Conservation (phyloP, 1,284 basidiomycete species). For the Schizophyllum commune region DNA sequence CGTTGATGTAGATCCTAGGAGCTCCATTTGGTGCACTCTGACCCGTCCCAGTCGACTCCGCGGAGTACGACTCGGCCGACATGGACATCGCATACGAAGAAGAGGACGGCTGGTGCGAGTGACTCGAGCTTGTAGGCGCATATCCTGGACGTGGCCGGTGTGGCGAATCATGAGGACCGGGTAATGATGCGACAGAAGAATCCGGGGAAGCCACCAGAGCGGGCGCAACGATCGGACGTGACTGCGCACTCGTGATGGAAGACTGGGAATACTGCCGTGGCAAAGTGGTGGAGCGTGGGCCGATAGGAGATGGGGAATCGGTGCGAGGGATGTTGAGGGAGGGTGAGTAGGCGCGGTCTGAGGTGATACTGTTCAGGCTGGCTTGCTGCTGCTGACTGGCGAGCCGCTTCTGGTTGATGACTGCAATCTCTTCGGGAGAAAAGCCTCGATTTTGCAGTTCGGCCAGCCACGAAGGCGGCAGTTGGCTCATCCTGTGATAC, state of each 20-base stretch:
- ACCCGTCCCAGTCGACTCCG: no score
- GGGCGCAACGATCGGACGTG: no score
- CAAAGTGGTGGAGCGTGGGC: constrained; percentile 35
- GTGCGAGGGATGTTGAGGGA: constrained; percentile 16
- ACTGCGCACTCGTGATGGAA: no score
- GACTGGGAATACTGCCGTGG: constrained; percentile 7
- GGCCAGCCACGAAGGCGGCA: constrained; percentile 66
- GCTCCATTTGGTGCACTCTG: no score
- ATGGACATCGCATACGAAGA: no score
- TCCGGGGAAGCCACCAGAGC: constrained; percentile 12
- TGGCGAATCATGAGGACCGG: constrained; percentile 4
- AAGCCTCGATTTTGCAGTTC: constrained; percentile 54
- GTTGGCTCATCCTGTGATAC: constrained; percentile 45
- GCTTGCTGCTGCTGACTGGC: neutral
- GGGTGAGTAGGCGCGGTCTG: constrained; percentile 37
- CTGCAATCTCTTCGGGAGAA: constrained; percentile 57
- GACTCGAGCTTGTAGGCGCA: no score
- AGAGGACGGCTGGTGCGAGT: no score
- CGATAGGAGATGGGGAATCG: constrained; percentile 16
- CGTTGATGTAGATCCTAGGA: constrained; percentile 9
- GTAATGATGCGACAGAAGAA: constrained; percentile 22
- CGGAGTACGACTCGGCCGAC: no score
- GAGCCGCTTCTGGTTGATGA: constrained; percentile 31
- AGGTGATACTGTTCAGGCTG: constrained; percentile 10
- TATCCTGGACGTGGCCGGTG: no score